Percentiles rank a stretch among this genome's conserved stretches.
These are phyloP conservation scores for Shiraia sp. DNA, from an alignment of 2,329 filamentous ascomycete genomes.

Conservation along the genomic window DNA sequence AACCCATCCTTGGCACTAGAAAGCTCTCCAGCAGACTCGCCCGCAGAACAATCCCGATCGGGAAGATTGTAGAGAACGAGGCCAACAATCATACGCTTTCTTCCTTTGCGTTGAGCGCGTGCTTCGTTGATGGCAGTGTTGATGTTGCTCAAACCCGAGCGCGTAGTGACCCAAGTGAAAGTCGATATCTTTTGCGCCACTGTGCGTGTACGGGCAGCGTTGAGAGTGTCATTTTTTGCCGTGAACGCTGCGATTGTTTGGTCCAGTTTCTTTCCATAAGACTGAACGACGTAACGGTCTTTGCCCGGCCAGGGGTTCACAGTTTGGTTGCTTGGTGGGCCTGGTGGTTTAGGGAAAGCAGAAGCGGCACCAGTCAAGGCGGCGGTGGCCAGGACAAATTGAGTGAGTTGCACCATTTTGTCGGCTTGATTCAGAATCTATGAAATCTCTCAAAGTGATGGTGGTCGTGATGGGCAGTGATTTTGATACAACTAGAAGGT, in stretches of 20 bases:
- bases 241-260: conserved; percentile 28
- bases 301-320: conserved; percentile 28
- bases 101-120: conserved; percentile 20
- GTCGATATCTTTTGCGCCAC: conserved; percentile 31
- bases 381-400: conserved; percentile 25
- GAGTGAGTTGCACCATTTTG: conserved; percentile 31
- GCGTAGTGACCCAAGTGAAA: conserved; percentile 32
- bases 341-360: conserved; percentile 16
- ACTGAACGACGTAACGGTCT: conserved; percentile 26
- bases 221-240: conserved; percentile 27
- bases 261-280: conserved; percentile 31
- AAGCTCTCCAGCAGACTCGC: conserved; percentile 80
- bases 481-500: conserved; percentile 6
- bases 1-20: conserved; percentile 61
- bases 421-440: conserved; percentile 1
- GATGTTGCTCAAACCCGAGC: conserved; percentile 22
- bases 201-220: conserved; percentile 31
- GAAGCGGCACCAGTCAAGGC: conserved; percentile 19
- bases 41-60: conserved; percentile 82
- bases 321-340: conserved; percentile 8
- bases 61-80: conserved; percentile 87
- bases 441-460: conserved; percentile 3
- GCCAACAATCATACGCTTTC: conserved; percentile 27
- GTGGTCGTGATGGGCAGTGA: conserved; percentile 4
- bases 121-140: conserved; percentile 25